These are phyloP conservation scores for Cercophora samala DNA, from an alignment of 495 filamentous ascomycete species.

Conservation along the genomic window DNA sequence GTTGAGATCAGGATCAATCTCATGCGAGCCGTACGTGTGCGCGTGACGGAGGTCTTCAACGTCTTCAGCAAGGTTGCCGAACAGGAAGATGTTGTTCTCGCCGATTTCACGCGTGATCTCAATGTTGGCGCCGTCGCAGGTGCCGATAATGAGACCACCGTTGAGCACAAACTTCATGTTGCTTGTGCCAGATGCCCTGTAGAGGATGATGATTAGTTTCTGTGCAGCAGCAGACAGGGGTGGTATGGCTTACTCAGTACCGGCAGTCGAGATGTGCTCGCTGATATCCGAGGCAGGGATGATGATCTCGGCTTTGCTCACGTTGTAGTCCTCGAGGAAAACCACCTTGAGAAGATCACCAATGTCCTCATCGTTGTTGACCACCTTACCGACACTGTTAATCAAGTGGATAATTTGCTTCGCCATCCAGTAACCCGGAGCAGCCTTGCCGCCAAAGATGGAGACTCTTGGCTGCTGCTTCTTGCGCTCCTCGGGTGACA, in stretches of 20 bases:
- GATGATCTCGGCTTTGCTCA: conserved; percentile 98
- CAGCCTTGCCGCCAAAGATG: conserved; percentile 97
- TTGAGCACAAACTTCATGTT: conserved; percentile 99
- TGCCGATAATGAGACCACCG: conserved; percentile 94
- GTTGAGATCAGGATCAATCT: conserved; percentile 69
- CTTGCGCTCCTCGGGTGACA: conserved; percentile 81
- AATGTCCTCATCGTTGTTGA: conserved; percentile 88
- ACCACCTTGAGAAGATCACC: conserved; percentile 95
- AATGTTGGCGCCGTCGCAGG: conserved; percentile 96
- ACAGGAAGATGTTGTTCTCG: conserved; percentile 96
- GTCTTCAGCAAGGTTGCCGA: conserved; percentile 93
- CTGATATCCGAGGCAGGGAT: conserved; percentile 91
- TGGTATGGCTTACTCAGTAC: conserved; percentile 58
- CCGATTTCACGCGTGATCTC: conserved; percentile 97
- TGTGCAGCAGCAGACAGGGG: background rate
- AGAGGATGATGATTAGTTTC: background rate
- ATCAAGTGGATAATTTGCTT: conserved; percentile 98
- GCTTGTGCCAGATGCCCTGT: conserved; percentile 51
- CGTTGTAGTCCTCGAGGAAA: conserved; percentile 97
- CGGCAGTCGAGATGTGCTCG: conserved; percentile 97
- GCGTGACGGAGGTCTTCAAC: conserved; percentile 93
- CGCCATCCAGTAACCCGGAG: conserved; percentile 99
- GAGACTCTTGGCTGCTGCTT: conserved; percentile 88
- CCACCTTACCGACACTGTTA: conserved; percentile 84
- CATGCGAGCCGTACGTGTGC: conserved; percentile 77